A percentile compares a stretch with the other conserved stretches of the same genome.
These are phyloP conservation scores for Colletotrichum spaethianum DNA, from an alignment of 2,329 filamentous ascomycete species.

Conservation along the genomic window DNA sequence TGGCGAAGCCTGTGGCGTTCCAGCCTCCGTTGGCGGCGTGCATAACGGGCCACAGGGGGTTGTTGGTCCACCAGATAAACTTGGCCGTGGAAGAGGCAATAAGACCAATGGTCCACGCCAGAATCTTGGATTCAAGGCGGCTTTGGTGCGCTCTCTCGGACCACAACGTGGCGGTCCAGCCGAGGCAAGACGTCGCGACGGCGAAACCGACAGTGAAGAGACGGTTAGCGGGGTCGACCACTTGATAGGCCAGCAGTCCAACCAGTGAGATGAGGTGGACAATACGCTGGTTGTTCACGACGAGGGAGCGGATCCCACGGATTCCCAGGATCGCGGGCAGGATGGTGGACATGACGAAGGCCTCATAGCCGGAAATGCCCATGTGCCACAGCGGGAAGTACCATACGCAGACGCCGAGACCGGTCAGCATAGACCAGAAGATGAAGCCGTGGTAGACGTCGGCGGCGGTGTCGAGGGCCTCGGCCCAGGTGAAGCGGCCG, in stretches of 20 bases:
- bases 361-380: constrained; percentile 98
- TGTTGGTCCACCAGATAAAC: constrained; percentile 94
- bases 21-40: constrained; percentile 90
- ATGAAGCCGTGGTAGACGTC: constrained; percentile 96
- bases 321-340: constrained; percentile 86
- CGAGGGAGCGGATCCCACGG: constrained; percentile 75
- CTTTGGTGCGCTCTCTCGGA: constrained; percentile 81
- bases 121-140: constrained; percentile 84
- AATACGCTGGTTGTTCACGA: constrained; percentile 77
- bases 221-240: constrained; percentile 79
- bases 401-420: constrained; percentile 91
- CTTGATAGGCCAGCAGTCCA: constrained; percentile 84
- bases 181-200: constrained; percentile 83
- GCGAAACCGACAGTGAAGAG: constrained; percentile 87
- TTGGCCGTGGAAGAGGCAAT: constrained; percentile 90
- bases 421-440: constrained; percentile 96
- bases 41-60: constrained; percentile 97
- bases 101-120: constrained; percentile 86
- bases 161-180: constrained; percentile 87
- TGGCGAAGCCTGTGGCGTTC: constrained; percentile 85
- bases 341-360: constrained; percentile 85
- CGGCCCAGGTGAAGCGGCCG: constrained; percentile 79
- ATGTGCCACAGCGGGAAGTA: constrained; percentile 99
- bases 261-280: constrained; percentile 83
- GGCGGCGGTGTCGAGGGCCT: constrained; percentile 84